These are phyloP conservation scores for Ascochyta viciae-villosae DNA, from an alignment of 2,329 filamentous ascomycete genomes.

Conservation along the genomic window DNA sequence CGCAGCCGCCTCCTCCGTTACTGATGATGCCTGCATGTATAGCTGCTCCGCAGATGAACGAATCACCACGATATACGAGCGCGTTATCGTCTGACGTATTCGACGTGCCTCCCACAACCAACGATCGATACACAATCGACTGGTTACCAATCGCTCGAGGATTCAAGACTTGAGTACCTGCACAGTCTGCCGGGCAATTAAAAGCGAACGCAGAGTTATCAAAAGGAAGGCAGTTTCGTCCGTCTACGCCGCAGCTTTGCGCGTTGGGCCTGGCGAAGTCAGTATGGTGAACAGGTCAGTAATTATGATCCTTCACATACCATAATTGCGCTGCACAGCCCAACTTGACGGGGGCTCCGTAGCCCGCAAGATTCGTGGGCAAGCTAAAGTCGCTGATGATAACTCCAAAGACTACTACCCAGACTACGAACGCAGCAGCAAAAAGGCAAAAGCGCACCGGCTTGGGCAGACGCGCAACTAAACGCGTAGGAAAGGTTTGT, in stretches of 20 bases:
- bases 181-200: slow-evolving; percentile 64
- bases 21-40: slow-evolving; percentile 44
- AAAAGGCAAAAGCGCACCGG: slow-evolving; percentile 63
- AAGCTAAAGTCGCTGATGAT: slow-evolving; percentile 68
- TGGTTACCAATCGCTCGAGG: slow-evolving; percentile 63
- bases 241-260: slow-evolving; percentile 59
- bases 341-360: slow-evolving; percentile 70
- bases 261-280: slow-evolving; percentile 36
- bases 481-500: slow-evolving; percentile 69
- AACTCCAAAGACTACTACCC: slow-evolving; percentile 72
- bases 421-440: slow-evolving; percentile 65
- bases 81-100: slow-evolving; percentile 24
- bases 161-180: slow-evolving; percentile 55
- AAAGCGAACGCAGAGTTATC: slow-evolving; percentile 60
- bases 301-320: slow-evolving; percentile 47
- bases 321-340: slow-evolving; percentile 74
- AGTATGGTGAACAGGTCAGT: neutral
- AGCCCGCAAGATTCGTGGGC: slow-evolving; percentile 67
- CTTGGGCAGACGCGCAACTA: slow-evolving; percentile 67
- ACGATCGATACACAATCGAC: slow-evolving; percentile 67
- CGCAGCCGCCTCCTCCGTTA: slow-evolving; percentile 44
- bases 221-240: slow-evolving; percentile 63
- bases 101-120: slow-evolving; percentile 72
- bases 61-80: slow-evolving; percentile 45
- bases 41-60: slow-evolving; percentile 48